A percentile compares a stretch with the other conserved stretches of the same genome.
Evolutionary conservation across 1,284 basidiomycete species (phyloP).

Genomic region (Ceratobasidium sp.): DNA sequence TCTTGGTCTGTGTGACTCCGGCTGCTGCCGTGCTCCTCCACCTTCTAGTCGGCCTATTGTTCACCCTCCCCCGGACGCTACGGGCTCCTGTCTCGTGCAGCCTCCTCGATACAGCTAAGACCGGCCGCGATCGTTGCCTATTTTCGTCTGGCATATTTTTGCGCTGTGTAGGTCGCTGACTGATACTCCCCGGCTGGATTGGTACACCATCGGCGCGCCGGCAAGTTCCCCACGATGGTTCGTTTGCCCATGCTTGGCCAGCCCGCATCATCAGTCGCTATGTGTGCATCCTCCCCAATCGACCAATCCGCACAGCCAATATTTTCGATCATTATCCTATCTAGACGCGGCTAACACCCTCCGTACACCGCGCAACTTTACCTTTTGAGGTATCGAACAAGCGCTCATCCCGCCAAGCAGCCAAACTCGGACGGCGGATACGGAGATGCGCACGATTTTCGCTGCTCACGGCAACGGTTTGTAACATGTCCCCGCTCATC

Average conservation of each 20-base stretch:
- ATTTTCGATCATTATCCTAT: neutral
- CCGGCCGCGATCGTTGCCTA: neutral
- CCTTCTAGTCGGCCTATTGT: conserved; percentile 12
- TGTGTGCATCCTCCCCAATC: neutral
- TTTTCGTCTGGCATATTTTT: too few species aligned
- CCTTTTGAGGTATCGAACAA: conserved; percentile 16
- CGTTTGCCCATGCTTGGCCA: neutral
- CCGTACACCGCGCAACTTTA: neutral
- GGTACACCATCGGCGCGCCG: conserved; percentile 17
- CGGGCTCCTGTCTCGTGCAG: neutral
- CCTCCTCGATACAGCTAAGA: conserved; percentile 8
- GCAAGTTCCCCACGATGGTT: conserved; percentile 15
- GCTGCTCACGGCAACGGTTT: too few species aligned
- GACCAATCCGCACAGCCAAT: neutral
- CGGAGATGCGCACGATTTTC: too few species aligned
- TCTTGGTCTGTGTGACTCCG: neutral
- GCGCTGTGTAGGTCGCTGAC: too few species aligned
- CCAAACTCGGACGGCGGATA: too few species aligned
- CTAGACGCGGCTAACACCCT: conserved; percentile 12
- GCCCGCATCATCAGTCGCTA: conserved; percentile 1
- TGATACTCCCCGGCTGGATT: conserved; percentile 6
- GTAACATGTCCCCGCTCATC: too few species aligned
- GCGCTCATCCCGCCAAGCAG: conserved; percentile 20
- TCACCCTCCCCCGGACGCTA: conserved; percentile 3
- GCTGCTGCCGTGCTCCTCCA: neutral